Evolutionary conservation across 2,329 filamentous ascomycete species (phyloP), one percentile per base, ranked within the genome.

Genomic region (Didymellaceae sp.): DNA sequence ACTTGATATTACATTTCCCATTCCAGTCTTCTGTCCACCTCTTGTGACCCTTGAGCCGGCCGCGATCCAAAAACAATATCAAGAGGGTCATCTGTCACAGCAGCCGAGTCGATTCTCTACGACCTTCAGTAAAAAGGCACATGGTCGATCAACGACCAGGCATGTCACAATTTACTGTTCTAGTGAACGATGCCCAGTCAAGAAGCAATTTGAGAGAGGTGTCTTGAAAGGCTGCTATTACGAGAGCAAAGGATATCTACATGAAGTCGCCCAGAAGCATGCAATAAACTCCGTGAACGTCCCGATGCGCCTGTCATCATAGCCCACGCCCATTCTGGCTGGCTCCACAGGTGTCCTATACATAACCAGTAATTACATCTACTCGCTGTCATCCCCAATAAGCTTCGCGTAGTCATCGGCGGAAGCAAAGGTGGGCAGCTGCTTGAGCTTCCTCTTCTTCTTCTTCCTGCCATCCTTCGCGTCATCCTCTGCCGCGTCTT

Each of bases 341-440:
- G 50, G 50, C 50, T 53, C 50, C 43, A 53, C 50, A 53, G 50
- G 44, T 43, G 11, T 44, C 28, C 28, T 40, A 40, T 40, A 53
- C 43, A 47, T 44, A 26, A 21, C 38, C 45, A 28, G 45, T 53
- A 49, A 48, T 48, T 44, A 53, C 28, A 41, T 39, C 42, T 63
- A 68, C 57, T 66, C 65, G 58, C 63, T 67, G 47, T 67, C 64
- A 57, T 85, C 82, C 4, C 81, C 89, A 71, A 96, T 75, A 76
- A 96, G 81, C 64, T 88, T 89, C 13, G 91, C 93, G 74, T 97
- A 99, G 71, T 97, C 94, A 45, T 97, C 94, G 24, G 83, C 88
- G 24, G 90, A 95, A 16, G 95, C 94, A 78, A 99, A 99, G 26
- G 86, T 95, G 6, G 94, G 94, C 62, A 99, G 78, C 58, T 86